Conservation (phyloP, 495 filamentous ascomycete genomes). For the Lentithecium fluviatile region DNA sequence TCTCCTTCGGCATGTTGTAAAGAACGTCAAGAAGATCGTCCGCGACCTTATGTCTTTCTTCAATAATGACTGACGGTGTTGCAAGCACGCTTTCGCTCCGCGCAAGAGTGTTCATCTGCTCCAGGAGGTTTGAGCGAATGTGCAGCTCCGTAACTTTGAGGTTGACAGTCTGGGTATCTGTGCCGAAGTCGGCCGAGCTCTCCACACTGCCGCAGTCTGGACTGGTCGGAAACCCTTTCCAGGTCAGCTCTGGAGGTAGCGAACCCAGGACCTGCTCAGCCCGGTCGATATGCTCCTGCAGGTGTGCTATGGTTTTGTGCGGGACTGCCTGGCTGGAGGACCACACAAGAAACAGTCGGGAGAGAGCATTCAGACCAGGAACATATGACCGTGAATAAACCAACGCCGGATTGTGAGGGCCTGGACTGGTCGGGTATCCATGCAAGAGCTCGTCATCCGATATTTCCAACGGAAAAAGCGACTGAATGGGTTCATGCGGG, state of each 20-base stretch:
- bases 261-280: neutral
- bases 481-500: neutral
- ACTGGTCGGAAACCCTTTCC: neutral
- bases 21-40: neutral
- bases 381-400: no score
- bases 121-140: neutral
- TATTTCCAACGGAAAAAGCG: neutral
- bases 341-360: neutral
- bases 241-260: neutral
- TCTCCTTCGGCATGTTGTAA: neutral
- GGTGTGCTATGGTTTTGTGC: neutral
- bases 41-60: neutral
- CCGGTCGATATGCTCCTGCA: neutral
- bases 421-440: neutral
- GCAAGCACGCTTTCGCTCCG: neutral
- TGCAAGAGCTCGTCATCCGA: neutral
- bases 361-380: neutral
- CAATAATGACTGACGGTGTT: neutral
- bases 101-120: neutral
- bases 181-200: neutral
- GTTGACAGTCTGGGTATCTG: neutral
- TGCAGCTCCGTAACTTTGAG: conserved; percentile 2
- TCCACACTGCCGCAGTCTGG: no score
- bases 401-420: no score
- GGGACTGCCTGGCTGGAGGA: neutral